These are phyloP conservation scores for Nemania sp. DNA, from an alignment of 2,329 filamentous ascomycete genomes.

Conservation along the genomic window DNA sequence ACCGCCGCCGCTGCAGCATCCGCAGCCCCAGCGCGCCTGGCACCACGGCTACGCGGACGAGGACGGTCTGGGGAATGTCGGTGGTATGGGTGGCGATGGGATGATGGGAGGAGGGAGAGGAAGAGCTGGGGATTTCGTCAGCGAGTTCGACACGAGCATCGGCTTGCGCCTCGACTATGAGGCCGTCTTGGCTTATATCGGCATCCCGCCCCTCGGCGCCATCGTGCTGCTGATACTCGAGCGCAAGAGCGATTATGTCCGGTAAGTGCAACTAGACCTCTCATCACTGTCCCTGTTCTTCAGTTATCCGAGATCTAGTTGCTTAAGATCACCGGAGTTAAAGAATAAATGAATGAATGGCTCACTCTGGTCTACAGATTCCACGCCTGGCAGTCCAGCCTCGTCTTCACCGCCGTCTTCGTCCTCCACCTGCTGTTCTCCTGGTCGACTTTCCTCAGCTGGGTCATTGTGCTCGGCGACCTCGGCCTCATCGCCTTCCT, in stretches of 20 bases:
- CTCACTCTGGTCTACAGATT: too few species aligned
- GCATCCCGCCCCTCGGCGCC: conserved; percentile 81
- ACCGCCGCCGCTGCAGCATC: conserved; percentile 54
- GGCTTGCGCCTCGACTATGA: conserved; percentile 87
- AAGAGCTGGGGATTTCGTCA: conserved; percentile 43
- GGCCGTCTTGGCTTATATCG: conserved; percentile 84
- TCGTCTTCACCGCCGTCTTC: conserved; percentile 76
- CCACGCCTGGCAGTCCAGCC: conserved; percentile 91
- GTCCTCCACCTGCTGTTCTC: conserved; percentile 83
- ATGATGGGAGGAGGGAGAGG: conserved; percentile 10
- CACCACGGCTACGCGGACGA: conserved; percentile 40
- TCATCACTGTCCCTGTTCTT: too few species aligned
- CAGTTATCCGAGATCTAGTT: too few species aligned
- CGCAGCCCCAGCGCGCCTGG: conserved; percentile 63
- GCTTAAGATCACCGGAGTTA: too few species aligned
- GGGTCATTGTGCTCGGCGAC: conserved; percentile 79
- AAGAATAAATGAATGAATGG: too few species aligned
- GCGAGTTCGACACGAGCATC: conserved; percentile 84
- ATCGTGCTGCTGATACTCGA: conserved; percentile 84
- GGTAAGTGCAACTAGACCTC: conserved; percentile 63
- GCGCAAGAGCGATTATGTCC: conserved; percentile 94
- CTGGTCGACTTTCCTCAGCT: conserved; percentile 82
- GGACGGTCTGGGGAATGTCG: conserved; percentile 20
- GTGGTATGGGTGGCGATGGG: conserved; percentile 25
- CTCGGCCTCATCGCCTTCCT: conserved; percentile 75